Evolutionary conservation across 2,329 filamentous ascomycete genomes (phyloP), one percentile per base, ranked within the genome.

Genomic region (Mariannaea sp.): DNA sequence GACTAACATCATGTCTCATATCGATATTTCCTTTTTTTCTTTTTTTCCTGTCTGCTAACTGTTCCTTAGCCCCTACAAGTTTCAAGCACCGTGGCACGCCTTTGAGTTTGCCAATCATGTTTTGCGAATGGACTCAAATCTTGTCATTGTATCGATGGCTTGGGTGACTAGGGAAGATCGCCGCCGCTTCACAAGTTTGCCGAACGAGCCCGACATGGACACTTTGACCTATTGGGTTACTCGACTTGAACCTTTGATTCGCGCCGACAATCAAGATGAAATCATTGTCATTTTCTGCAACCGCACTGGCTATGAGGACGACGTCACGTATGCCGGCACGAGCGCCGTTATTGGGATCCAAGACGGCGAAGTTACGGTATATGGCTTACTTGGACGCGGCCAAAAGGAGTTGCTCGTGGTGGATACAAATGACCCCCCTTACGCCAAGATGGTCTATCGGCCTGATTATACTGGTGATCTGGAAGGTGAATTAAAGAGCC

Each of bases 141-240:
- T 92, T 0, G 84, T 90, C 2, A 82, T 92, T 27, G 61, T 93
- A 0, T 84, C 82, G 4, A 92, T 92, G 89, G 88, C 90, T 0
- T 93, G 89, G 89, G 75, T 89, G 26, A 90, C 88, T 2, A 75
- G 69, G 49, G 83, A 77, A 56, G 79, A 76, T 62, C 77, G 70
- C 1, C 75, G 64, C 14, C 52, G 54, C 7, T 84, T 75, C 66
- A 83, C 65, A 53, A 76, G 61, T 22, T 74, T 58, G 58, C 82
- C 81, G 0, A 67, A 78, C 1, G 81, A 85, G 43, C 87, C 88
- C 0, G 89, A 92, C 59, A 79, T 89, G 72, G 83, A 89, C 19
- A 91, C 88, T 0, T 67, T 93, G 7, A 81, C 82, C 0, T 93
- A 93, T 63, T 93, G 89, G 90, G 75, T 90, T 0, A 80, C 83